Conservation (phyloP, 2,329 filamentous ascomycete species). For the Arthroderma sp. region DNA sequence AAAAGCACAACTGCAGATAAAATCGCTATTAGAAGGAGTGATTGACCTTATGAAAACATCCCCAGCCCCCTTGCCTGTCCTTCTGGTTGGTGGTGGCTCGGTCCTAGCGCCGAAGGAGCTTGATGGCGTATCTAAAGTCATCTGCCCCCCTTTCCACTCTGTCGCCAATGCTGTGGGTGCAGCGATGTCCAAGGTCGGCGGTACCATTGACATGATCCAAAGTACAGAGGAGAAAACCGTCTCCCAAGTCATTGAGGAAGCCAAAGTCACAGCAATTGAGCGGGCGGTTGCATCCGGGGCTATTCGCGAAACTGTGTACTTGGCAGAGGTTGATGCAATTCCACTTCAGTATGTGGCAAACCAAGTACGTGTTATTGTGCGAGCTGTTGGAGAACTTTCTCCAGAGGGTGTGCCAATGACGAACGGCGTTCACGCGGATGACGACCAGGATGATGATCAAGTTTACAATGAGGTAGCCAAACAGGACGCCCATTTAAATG, state of each 20-base stretch:
- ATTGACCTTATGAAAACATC: conserved; percentile 45
- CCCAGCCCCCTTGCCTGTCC: conserved; percentile 36
- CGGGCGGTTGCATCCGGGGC: conserved; percentile 37
- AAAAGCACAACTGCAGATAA: conserved; percentile 22
- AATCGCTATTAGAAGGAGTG: conserved; percentile 35
- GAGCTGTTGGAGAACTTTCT: conserved; percentile 47
- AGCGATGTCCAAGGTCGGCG: conserved; percentile 41
- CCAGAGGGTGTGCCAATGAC: conserved; percentile 9
- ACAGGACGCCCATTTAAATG: conserved; percentile 5
- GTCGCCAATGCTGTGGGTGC: conserved; percentile 48
- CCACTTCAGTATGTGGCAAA: conserved; percentile 44
- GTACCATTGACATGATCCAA: conserved; percentile 38
- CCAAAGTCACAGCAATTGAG: conserved; percentile 25
- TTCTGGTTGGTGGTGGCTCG: conserved; percentile 45
- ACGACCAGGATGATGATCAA: conserved; percentile 15
- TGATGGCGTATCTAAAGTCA: conserved; percentile 36
- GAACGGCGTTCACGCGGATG: conserved; percentile 14
- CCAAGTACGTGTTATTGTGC: conserved; percentile 39
- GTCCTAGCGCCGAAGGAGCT: conserved; percentile 36
- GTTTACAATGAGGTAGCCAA: conserved; percentile 12
- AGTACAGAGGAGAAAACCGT: conserved; percentile 22
- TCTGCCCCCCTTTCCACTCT: conserved; percentile 38
- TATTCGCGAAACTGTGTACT: conserved; percentile 28
- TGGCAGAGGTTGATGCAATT: conserved; percentile 42
- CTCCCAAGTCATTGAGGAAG: conserved; percentile 10